Percentiles rank a stretch among this genome's conserved stretches.
Conservation (phyloP, 768 basidiomycete species). For the Tephrocybe sp. region DNA sequence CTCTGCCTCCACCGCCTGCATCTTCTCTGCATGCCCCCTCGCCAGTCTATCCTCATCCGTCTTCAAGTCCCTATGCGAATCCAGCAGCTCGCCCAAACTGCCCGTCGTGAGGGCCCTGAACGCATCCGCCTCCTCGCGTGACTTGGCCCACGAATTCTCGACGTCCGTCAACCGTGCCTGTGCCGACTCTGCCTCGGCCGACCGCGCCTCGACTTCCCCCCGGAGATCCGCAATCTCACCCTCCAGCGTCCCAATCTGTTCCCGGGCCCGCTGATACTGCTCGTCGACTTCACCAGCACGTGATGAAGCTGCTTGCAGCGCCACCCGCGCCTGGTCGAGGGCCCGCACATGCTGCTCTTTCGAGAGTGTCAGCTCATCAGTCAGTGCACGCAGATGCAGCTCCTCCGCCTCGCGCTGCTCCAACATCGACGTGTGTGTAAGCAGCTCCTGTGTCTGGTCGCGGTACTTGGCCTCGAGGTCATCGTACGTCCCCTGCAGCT, state of each 20-base stretch:
- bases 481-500: conserved; percentile 66
- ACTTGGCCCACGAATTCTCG: conserved; percentile 90
- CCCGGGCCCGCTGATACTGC: conserved; percentile 68
- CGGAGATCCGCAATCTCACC: conserved; percentile 76
- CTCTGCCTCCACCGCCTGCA: conserved; percentile 80
- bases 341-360: conserved; percentile 87
- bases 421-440: conserved; percentile 69
- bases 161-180: conserved; percentile 69
- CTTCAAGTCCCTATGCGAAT: conserved; percentile 83
- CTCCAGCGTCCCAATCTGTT: conserved; percentile 71
- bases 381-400: conserved; percentile 57
- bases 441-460: conserved; percentile 74
- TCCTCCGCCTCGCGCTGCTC: conserved; percentile 84
- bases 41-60: conserved; percentile 78
- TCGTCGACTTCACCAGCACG: conserved; percentile 80
- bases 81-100: conserved; percentile 81
- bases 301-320: conserved; percentile 71
- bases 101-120: conserved; percentile 86
- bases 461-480: conserved; percentile 63
- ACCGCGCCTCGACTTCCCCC: conserved; percentile 76
- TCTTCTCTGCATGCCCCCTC: conserved; percentile 80
- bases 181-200: conserved; percentile 70
- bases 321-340: conserved; percentile 80
- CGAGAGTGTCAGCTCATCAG: conserved; percentile 68
- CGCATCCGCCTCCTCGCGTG: conserved; percentile 90